phyloP scores from a whole-genome alignment of 805 yeast genomes.

The Yamadazyma paraphyllophila region DNA sequence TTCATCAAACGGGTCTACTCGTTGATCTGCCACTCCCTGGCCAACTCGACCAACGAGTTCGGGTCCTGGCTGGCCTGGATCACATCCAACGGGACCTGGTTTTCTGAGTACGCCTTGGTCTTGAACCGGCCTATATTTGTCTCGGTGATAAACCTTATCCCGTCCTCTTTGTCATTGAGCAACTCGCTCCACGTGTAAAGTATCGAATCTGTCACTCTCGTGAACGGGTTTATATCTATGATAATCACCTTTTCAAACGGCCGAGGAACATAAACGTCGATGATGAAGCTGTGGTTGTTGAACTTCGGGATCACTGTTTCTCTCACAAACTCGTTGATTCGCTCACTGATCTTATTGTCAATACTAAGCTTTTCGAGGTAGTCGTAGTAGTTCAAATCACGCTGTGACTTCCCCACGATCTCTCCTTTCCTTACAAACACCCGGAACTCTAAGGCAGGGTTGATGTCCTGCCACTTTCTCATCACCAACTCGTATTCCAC shows the following conservation, averaged over 20 bases:
- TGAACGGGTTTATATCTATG: constrained; percentile 85
- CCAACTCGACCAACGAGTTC: constrained; percentile 58
- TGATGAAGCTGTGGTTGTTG: constrained; percentile 41
- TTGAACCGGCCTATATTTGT: constrained; percentile 76
- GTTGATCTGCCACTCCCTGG: constrained; percentile 16
- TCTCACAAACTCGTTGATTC: constrained; percentile 31
- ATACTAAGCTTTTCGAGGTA: constrained; percentile 60
- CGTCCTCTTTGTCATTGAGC: constrained; percentile 31
- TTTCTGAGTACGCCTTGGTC: constrained; percentile 80
- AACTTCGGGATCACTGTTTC: constrained; percentile 27
- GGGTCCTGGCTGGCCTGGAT: constrained; percentile 79
- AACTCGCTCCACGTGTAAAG: constrained; percentile 86
- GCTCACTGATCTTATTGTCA: constrained; percentile 16
- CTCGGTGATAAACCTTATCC: constrained; percentile 64
- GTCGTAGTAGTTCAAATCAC: constrained; percentile 82
- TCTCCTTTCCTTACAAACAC: constrained; percentile 67
- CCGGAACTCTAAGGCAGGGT: constrained; percentile 91
- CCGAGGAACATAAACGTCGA: constrained; percentile 82
- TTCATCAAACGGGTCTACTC: too few relatives aligned
- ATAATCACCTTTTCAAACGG: constrained; percentile 65
- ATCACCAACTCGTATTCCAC: constrained; percentile 61
- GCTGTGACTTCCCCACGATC: constrained; percentile 74
- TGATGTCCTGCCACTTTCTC: constrained; percentile 77
- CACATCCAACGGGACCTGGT: constrained; percentile 87
- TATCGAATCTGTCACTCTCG: constrained; percentile 72